Conservation (phyloP, 2,329 filamentous ascomycete species). For the Trichoderma sp. region DNA sequence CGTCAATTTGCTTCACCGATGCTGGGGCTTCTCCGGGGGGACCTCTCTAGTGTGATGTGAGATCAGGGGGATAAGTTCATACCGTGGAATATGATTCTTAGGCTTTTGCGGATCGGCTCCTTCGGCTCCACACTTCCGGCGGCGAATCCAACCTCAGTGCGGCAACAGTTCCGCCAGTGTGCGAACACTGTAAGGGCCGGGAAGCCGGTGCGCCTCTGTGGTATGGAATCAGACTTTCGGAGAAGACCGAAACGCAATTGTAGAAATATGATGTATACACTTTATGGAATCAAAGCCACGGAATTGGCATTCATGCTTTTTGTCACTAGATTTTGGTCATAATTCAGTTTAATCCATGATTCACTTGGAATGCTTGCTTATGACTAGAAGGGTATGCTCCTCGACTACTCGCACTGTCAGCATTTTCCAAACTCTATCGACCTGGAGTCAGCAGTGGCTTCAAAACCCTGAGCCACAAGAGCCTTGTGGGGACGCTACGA, state of each 20-base stretch:
- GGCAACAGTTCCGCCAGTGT: not conserved
- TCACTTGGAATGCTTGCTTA: not conserved
- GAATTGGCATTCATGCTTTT: not conserved
- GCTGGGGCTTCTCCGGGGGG: not conserved
- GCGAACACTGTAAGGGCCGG: not conserved
- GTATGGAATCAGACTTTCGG: not conserved
- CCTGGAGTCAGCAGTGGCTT: not conserved
- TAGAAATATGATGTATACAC: not conserved
- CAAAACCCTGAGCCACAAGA: not conserved
- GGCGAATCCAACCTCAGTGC: not conserved
- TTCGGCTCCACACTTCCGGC: not conserved
- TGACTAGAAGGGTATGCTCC: not conserved
- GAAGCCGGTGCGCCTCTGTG: not conserved
- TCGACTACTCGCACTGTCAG: not conserved
- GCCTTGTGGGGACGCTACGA: not conserved
- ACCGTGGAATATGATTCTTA: not conserved
- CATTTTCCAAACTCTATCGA: not conserved
- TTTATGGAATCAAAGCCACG: not conserved
- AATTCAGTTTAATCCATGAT: not conserved
- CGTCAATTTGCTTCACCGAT: not conserved
- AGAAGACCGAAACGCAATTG: not conserved
- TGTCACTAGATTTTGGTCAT: not conserved
- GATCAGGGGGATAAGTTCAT: not conserved
- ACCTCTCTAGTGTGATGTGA: not conserved
- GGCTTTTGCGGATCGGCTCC: not conserved